Evolutionary conservation across 495 filamentous ascomycete genomes (phyloP), one percentile per base, ranked within the genome.

Genomic region (Penicillium simplicissimum): DNA sequence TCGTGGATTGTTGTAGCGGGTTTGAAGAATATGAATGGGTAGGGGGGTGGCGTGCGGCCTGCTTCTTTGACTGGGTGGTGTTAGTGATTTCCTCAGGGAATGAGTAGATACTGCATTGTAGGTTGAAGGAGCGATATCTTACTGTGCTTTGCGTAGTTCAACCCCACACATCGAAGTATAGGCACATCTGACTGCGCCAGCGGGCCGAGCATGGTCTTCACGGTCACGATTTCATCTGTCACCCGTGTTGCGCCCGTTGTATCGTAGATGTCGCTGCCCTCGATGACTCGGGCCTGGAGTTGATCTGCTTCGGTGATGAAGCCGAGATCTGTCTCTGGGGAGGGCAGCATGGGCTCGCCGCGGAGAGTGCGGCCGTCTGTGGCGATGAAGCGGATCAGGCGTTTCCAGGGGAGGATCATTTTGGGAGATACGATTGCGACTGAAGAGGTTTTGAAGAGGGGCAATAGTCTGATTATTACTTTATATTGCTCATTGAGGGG

Each of bases 11-110:
- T 73, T 3, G 82, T 80, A 48, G 60, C 60, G 8, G 82, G 75
- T 59, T 85, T 85, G 66, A 80, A 77, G 69, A 84, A 84, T 15
- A 83, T 74, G 33, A 74, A 79, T 23, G 82, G 82, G 63, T 70
- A 80, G 13, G 75, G 74, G 13, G 82, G 81, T 7, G 77, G 76
- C 0, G 75, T 73, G 17, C 78, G 71, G 10, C 79, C 79, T 45
- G 79, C 78, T 72, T 84, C 81, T 35, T 74, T 71, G 64, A 84
- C 81, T 84, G 48, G 54, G 52, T 17, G 13, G 15, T 51, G 25
- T 33, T 51, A 28, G 23, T 31, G 28, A 31, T 31, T 3, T 3
- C 4, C 28, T 7, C 10, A 2, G 1, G 3, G 1, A 7, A 9
- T 33, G 11, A 15, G 23, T 49, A 6, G 19, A 25, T 25, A 0